These are phyloP conservation scores for Colletotrichum sp. DNA, from an alignment of 2,329 filamentous ascomycete genomes.

Conservation along the genomic window DNA sequence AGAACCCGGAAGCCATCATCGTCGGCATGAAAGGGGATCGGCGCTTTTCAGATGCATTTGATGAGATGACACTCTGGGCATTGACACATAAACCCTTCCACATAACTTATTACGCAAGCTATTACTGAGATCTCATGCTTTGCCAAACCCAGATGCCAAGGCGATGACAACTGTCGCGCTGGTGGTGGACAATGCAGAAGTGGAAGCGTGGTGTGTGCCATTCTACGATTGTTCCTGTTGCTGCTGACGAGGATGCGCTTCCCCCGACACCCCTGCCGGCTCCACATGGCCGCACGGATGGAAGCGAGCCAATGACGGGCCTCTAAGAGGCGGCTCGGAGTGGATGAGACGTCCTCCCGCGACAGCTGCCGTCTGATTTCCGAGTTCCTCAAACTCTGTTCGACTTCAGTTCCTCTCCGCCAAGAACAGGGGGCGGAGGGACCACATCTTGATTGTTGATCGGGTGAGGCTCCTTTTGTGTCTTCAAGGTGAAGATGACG, in stretches of 20 bases:
- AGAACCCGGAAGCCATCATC: not conserved
- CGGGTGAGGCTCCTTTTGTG: constrained; percentile 3
- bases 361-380: constrained; percentile 21
- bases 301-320: not conserved
- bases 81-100: not conserved
- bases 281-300: not conserved
- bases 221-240: not conserved
- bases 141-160: not conserved
- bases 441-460: not conserved
- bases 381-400: constrained; percentile 17
- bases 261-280: not conserved
- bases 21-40: not conserved
- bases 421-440: not conserved
- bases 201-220: not conserved
- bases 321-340: not conserved
- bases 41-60: not conserved
- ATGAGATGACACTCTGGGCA: not conserved
- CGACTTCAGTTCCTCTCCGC: not conserved
- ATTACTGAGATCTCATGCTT: not conserved
- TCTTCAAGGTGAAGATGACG: not conserved
- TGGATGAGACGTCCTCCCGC: constrained; percentile 18
- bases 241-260: not conserved
- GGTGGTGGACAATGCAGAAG: not conserved
- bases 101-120: not conserved
- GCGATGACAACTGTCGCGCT: not conserved